phyloP scores from a whole-genome alignment of 192 early-diverging fungal species.

The Linnemannia exigua region DNA sequence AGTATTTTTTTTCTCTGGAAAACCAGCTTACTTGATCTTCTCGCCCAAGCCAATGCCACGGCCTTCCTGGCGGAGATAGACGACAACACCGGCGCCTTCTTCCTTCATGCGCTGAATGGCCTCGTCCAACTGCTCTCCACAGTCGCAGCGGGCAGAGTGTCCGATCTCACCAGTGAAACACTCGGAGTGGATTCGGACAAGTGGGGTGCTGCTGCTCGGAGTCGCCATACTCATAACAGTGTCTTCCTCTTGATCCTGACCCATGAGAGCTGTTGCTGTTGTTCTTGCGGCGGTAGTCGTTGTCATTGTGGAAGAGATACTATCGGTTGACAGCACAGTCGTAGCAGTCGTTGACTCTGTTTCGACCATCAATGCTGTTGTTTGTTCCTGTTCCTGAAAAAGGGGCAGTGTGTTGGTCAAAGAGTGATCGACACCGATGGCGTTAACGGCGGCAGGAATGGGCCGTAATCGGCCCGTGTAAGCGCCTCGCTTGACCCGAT shows the following conservation, averaged over 20 bases:
- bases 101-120: slow-evolving; percentile 89
- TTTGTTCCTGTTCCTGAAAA: slow-evolving; percentile 9
- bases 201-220: slow-evolving; percentile 59
- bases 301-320: background rate
- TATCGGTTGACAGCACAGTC: background rate
- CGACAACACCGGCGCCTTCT: slow-evolving; percentile 89
- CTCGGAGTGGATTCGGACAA: slow-evolving; percentile 97
- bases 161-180: slow-evolving; percentile 98
- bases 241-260: slow-evolving; percentile 2
- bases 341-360: no score
- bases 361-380: no score
- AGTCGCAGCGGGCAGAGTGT: slow-evolving; percentile 92
- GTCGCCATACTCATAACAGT: slow-evolving; percentile 19
- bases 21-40: slow-evolving; percentile 81
- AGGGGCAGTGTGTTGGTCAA: background rate
- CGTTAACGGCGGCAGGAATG: background rate
- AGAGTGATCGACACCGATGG: background rate
- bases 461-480: slow-evolving; percentile 63
- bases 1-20: background rate
- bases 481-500: slow-evolving; percentile 86
- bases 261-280: background rate
- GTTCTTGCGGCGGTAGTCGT: background rate
- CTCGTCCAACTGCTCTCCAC: slow-evolving; percentile 93
- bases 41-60: slow-evolving; percentile 94
- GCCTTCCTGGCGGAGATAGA: slow-evolving; percentile 97